A percentile compares a stretch with the other conserved stretches of the same genome.
Conservation (phyloP, 2,329 filamentous ascomycete species). For the Epichloe sp. region DNA sequence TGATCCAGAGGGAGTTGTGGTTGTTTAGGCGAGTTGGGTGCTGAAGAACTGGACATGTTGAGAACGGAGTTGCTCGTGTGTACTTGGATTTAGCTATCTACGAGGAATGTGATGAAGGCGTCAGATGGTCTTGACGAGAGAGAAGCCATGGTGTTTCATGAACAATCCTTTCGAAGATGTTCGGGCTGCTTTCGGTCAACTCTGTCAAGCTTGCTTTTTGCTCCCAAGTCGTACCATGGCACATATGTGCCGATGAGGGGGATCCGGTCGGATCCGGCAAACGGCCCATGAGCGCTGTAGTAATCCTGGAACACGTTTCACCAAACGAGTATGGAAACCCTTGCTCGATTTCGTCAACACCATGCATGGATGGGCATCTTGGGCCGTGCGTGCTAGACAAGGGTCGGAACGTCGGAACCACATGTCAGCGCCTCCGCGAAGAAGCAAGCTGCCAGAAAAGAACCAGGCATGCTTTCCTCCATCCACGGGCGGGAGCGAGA, state of each 20-base stretch:
- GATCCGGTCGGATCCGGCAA: slow-evolving; percentile 18
- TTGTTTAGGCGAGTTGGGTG: no score
- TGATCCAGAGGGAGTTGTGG: slow-evolving; percentile 8
- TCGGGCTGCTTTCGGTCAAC: no score
- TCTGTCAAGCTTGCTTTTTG: no score
- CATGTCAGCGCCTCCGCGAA: slow-evolving; percentile 21
- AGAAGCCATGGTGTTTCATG: no score
- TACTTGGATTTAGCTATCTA: background rate
- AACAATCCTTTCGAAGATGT: slow-evolving; percentile 17
- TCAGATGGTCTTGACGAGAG: background rate
- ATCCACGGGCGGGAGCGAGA: slow-evolving; percentile 17
- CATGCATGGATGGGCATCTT: no score
- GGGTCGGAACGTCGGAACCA: no score
- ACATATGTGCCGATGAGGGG: no score
- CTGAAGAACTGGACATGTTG: background rate
- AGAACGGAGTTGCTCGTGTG: background rate
- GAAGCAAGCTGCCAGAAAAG: slow-evolving; percentile 19
- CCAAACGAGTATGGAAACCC: slow-evolving; percentile 58
- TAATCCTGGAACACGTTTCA: slow-evolving; percentile 50
- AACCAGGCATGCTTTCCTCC: slow-evolving; percentile 22
- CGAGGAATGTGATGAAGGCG: background rate
- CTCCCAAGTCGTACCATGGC: no score
- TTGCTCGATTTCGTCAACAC: slow-evolving; percentile 14
- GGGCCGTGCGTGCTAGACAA: no score
- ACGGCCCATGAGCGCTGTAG: slow-evolving; percentile 47